Conservation (phyloP, 1,284 basidiomycete genomes). For the Tetrapyrgos nigripes region DNA sequence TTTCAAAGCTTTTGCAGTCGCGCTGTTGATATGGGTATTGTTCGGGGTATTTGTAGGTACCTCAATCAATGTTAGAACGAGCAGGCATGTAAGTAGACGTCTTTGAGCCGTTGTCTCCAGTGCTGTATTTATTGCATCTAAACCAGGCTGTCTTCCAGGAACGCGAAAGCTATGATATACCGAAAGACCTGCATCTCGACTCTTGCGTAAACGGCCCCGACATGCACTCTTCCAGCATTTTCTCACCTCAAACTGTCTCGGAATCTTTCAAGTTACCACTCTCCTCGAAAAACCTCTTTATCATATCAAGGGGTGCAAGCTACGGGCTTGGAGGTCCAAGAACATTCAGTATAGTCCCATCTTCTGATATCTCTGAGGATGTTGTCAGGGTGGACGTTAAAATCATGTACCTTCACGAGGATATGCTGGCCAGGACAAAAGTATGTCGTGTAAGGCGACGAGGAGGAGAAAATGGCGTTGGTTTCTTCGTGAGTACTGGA, state of each 20-base stretch:
- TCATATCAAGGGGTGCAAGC: constrained; percentile 44
- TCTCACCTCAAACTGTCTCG: constrained; percentile 11
- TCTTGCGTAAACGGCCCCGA: neutral
- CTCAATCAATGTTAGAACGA: neutral
- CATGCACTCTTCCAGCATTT: neutral
- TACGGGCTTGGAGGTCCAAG: constrained; percentile 23
- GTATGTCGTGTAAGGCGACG: constrained; percentile 40
- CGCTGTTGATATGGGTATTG: constrained; percentile 13
- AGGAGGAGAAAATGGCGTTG: constrained; percentile 42
- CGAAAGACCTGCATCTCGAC: neutral
- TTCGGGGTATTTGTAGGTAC: constrained; percentile 4
- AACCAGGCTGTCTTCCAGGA: neutral
- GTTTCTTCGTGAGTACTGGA: constrained; percentile 43
- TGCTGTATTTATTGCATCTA: neutral
- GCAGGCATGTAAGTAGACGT: neutral
- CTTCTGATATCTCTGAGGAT: constrained; percentile 26
- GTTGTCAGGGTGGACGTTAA: constrained; percentile 38
- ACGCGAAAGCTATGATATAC: neutral
- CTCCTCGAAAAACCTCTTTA: constrained; percentile 43
- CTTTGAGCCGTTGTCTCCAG: neutral
- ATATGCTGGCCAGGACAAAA: constrained; percentile 35
- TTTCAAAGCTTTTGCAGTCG: constrained; percentile 16
- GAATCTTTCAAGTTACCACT: constrained; percentile 38
- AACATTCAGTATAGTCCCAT: constrained; percentile 32
- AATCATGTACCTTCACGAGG: constrained; percentile 32